Percentiles rank a stretch among this genome's conserved stretches.
phyloP scores from a whole-genome alignment of 495 filamentous ascomycete species.

The Penicillium samsonianum region DNA sequence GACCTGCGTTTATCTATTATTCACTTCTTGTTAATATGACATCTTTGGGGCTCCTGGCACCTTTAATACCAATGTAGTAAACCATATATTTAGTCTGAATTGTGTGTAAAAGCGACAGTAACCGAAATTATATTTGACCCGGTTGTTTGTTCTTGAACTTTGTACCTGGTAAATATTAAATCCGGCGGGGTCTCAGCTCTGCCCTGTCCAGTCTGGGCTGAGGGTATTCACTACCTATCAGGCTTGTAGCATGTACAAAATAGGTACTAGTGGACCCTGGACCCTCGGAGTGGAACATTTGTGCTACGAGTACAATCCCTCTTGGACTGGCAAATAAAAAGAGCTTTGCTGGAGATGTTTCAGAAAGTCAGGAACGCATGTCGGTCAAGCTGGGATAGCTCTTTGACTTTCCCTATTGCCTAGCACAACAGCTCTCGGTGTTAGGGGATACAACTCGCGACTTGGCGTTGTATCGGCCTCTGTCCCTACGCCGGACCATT shows the following conservation, averaged over 20 bases:
- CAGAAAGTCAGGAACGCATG: background rate
- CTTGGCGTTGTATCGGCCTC: background rate
- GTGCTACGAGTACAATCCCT: background rate
- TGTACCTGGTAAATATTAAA: constrained; percentile 8
- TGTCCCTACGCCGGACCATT: constrained; percentile 8
- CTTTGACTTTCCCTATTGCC: background rate
- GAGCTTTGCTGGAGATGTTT: background rate
- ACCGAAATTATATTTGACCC: background rate
- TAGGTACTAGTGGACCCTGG: constrained; percentile 7
- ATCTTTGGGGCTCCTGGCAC: background rate
- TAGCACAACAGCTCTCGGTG: background rate
- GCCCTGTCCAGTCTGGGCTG: background rate
- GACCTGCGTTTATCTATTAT: background rate
- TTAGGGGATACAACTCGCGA: background rate
- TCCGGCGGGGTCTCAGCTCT: background rate
- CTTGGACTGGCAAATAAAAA: background rate
- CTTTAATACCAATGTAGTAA: background rate
- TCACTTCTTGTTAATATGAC: background rate
- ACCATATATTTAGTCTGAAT: background rate
- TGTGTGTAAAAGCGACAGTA: background rate
- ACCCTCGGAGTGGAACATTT: background rate
- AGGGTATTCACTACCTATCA: background rate
- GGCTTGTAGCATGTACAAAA: background rate
- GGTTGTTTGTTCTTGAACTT: background rate
- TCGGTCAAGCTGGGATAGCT: background rate